These are phyloP conservation scores for Fusarium sambucinum DNA, from an alignment of 2,329 filamentous ascomycete species.

Conservation along the genomic window DNA sequence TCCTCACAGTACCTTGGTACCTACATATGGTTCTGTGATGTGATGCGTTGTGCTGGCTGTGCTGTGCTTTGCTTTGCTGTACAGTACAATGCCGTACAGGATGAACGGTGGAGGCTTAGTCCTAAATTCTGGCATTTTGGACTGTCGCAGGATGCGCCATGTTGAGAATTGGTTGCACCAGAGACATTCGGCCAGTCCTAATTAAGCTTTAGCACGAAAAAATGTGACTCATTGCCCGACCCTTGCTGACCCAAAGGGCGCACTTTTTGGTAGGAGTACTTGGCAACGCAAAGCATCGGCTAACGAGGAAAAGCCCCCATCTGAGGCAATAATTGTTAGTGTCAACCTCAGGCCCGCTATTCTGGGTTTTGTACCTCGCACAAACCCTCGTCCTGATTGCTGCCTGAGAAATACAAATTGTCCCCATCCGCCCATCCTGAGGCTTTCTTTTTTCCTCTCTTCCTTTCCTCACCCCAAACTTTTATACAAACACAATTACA, in stretches of 20 bases:
- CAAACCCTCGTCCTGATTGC: constrained; percentile 49
- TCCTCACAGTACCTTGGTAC: neutral
- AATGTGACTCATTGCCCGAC: constrained; percentile 54
- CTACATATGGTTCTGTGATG: neutral
- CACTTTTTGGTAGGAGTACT: constrained; percentile 33
- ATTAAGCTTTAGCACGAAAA: constrained; percentile 46
- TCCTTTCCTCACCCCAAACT: constrained; percentile 52
- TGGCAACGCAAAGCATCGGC: constrained; percentile 10
- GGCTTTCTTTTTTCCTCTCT: constrained; percentile 50
- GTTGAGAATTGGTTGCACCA: constrained; percentile 42
- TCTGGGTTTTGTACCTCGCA: constrained; percentile 37
- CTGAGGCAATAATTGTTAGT: constrained; percentile 25
- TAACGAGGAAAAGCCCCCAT: constrained; percentile 16
- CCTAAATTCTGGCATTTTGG: constrained; percentile 12
- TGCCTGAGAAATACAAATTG: constrained; percentile 64
- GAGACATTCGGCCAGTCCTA: constrained; percentile 46
- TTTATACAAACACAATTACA: constrained; percentile 50
- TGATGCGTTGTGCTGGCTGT: neutral
- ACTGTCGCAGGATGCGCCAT: constrained; percentile 37
- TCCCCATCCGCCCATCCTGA: constrained; percentile 45
- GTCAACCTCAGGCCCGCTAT: constrained; percentile 37
- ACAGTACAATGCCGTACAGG: neutral
- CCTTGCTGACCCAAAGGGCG: constrained; percentile 48
- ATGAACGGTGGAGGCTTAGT: constrained; percentile 34
- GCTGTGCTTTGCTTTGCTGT: neutral